Evolutionary conservation across 805 yeast genomes (phyloP).

Genomic region (Candida schatavii): DNA sequence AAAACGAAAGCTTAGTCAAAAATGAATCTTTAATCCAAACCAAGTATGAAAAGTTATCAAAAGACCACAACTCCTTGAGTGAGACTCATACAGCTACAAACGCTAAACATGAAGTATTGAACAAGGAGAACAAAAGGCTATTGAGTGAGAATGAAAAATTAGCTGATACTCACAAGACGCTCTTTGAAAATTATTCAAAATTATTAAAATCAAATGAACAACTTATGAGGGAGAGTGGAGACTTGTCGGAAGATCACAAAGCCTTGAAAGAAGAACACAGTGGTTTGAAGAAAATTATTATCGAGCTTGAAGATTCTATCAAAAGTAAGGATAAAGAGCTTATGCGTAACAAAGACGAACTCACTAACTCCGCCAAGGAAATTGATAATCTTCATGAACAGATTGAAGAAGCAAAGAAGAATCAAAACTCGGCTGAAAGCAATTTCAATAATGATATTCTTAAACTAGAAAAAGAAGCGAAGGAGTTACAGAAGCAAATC

Average conservation of each 20-base stretch:
- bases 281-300: background rate
- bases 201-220: constrained; percentile 6
- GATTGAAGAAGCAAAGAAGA: background rate
- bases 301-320: constrained; percentile 5
- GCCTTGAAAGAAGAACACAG: background rate
- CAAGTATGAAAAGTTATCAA: no score
- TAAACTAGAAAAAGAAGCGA: background rate
- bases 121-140: background rate
- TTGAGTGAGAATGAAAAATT: background rate
- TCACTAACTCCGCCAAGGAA: no score
- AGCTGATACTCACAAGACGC: background rate
- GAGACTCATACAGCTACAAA: no score
- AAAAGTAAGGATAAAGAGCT: background rate
- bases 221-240: constrained; percentile 3
- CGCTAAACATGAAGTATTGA: background rate
- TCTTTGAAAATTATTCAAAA: constrained; percentile 6
- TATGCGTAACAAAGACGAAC: background rate
- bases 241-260: constrained; percentile 4
- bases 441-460: background rate
- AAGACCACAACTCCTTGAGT: no score
- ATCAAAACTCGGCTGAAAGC: background rate
- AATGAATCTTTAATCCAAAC: no score
- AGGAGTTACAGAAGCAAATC: background rate
- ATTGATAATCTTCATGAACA: background rate
- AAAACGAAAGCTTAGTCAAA: background rate